Conservation (phyloP, 1,284 basidiomycete species). For the Inonotus obliquus region DNA sequence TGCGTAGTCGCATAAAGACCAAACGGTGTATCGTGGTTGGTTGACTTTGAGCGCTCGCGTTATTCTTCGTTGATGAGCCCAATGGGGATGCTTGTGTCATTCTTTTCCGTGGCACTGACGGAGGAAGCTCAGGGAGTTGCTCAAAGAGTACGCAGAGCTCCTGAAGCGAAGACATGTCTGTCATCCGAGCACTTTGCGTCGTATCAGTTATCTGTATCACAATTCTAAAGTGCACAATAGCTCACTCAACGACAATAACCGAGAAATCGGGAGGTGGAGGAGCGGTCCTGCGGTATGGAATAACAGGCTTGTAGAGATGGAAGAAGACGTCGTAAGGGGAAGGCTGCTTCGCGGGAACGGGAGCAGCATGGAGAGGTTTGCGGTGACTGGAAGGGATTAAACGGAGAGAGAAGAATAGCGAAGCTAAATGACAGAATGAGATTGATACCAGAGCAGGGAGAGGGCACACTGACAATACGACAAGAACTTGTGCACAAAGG, state of each 20-base stretch:
- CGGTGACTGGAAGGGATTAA: constrained; percentile 68
- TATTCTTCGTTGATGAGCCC: constrained; percentile 17
- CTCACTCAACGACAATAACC: constrained; percentile 82
- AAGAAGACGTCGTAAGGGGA: constrained; percentile 85
- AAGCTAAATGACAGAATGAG: constrained; percentile 38
- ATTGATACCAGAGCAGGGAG: not conserved
- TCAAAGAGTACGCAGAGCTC: constrained; percentile 65
- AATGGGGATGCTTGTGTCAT: constrained; percentile 24
- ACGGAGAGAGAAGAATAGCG: constrained; percentile 68
- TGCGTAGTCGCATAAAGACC: not conserved
- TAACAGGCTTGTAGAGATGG: constrained; percentile 89
- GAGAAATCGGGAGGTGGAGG: constrained; percentile 85
- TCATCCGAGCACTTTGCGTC: constrained; percentile 58
- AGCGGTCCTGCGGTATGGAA: constrained; percentile 75
- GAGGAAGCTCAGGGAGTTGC: constrained; percentile 51
- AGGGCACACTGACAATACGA: constrained; percentile 2
- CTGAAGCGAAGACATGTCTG: constrained; percentile 65
- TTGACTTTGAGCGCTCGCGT: constrained; percentile 6
- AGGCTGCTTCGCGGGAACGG: constrained; percentile 9
- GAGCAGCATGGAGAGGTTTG: constrained; percentile 25
- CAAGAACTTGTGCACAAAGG: constrained; percentile 26
- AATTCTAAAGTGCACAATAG: constrained; percentile 12
- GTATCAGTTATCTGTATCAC: constrained; percentile 3
- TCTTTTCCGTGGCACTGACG: constrained; percentile 47
- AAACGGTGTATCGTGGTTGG: constrained; percentile 25